Conservation (phyloP, 2,329 filamentous ascomycete species). For the Claviceps sp. region DNA sequence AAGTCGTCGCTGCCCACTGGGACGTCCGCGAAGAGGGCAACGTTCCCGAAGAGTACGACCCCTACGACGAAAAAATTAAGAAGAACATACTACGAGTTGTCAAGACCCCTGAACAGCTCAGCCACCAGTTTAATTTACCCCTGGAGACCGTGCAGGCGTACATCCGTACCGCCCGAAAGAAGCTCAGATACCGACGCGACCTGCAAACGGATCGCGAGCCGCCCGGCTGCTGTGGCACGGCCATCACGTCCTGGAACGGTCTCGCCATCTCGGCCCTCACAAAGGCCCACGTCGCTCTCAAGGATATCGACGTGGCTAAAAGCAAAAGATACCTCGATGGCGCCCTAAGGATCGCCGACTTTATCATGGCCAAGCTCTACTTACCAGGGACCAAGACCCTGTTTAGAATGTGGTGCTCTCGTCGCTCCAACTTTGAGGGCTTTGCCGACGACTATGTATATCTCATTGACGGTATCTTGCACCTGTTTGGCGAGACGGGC, state of each 20-base stretch:
- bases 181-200: conserved; percentile 59
- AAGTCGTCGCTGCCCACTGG: conserved; percentile 72
- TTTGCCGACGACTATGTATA: conserved; percentile 96
- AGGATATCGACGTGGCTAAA: conserved; percentile 40
- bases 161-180: conserved; percentile 52
- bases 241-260: conserved; percentile 79
- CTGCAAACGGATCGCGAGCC: conserved; percentile 49
- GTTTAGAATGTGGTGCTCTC: conserved; percentile 60
- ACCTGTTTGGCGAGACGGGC: conserved; percentile 72
- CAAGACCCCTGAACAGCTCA: conserved; percentile 54
- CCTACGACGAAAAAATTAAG: conserved; percentile 86
- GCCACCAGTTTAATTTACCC: conserved; percentile 60
- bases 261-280: conserved; percentile 76
- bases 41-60: conserved; percentile 67
- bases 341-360: conserved; percentile 55
- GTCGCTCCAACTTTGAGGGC: conserved; percentile 45
- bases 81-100: conserved; percentile 76
- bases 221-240: conserved; percentile 76
- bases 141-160: conserved; percentile 55
- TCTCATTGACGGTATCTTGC: conserved; percentile 66
- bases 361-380: conserved; percentile 64
- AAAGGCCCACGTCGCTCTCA: conserved; percentile 57
- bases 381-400: conserved; percentile 40
- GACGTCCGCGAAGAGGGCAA: conserved; percentile 77
- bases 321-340: conserved; percentile 48